Percentiles rank a stretch among this genome's conserved stretches.
phyloP scores from a whole-genome alignment of 2,329 filamentous ascomycete species.

The Macrophomina pseudophaseolina region DNA sequence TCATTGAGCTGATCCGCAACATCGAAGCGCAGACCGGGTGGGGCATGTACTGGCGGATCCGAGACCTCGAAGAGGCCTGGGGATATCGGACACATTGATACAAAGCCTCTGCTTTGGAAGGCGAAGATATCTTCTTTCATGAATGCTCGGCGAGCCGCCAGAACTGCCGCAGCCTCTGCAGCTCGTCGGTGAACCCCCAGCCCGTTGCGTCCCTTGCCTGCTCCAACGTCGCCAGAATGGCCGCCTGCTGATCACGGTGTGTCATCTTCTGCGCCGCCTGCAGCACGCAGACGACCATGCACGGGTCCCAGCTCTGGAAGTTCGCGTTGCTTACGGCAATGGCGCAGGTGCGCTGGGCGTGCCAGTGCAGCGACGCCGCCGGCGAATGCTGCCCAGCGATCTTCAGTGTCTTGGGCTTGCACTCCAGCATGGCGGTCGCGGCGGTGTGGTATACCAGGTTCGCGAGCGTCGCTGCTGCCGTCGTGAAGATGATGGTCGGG shows the following conservation, averaged over 20 bases:
- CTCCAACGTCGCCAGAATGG: constrained; percentile 49
- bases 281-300: constrained; percentile 54
- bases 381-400: constrained; percentile 35
- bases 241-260: constrained; percentile 54
- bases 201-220: constrained; percentile 49
- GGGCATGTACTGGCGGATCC: constrained; percentile 60
- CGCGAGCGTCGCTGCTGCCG: constrained; percentile 49
- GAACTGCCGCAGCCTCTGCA: constrained; percentile 31
- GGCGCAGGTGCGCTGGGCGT: constrained; percentile 56
- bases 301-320: constrained; percentile 50
- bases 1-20: constrained; percentile 52
- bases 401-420: constrained; percentile 54
- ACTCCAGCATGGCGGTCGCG: constrained; percentile 58
- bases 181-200: constrained; percentile 42
- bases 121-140: constrained; percentile 22
- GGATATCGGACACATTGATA: constrained; percentile 33
- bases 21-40: constrained; percentile 61
- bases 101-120: not conserved
- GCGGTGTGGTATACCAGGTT: constrained; percentile 65
- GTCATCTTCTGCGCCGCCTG: constrained; percentile 55
- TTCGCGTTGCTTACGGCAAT: constrained; percentile 55
- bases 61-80: constrained; percentile 53
- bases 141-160: constrained; percentile 34
- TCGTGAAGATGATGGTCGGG: constrained; percentile 54
- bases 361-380: constrained; percentile 54